Evolutionary conservation across 2,329 filamentous ascomycete species (phyloP), one percentile per base, ranked within the genome.

Genomic region (Calonectria crousiana): DNA sequence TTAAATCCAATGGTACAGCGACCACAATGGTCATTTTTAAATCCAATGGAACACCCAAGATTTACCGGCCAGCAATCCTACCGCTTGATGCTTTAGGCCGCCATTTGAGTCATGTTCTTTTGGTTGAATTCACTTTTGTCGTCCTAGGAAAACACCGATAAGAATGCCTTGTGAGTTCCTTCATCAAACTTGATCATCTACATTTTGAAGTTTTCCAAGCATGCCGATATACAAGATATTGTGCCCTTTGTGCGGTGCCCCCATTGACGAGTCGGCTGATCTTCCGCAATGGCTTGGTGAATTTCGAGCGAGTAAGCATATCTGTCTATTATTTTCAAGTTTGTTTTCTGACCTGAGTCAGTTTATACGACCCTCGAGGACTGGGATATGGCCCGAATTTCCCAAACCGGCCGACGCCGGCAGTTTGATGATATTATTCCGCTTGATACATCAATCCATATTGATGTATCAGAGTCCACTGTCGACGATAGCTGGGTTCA

Each of bases 261-360:
- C 56, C 2, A 69, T 73, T 49, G 66, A 69, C 30, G 66, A 58
- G 18, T 56, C 47, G 13, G 23, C 51, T 23, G 26, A 67, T 60
- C 47, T 69, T 28, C 56, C 67, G 11, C 38, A 67, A 64, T 75
- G 65, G 70, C 52, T 72, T 47, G 20, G 70, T 49, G 20, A 65
- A 23, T 72, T 53, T 30, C 41, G 70, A 65, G 70, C 56, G 11
- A 28, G 70, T 69, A 34, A 68, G 53, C 52, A n/a, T 56, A 34
- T 56, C 28, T 34, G 6, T 56, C 52, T 34, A 34, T 34, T 34
- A 30, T 34, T 34, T 56, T 56, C n/a, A 56, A 20, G 28, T 56
- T 32, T 56, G 28, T 56, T 30, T 20, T 56, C 52, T 56, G 52
- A 56, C 52, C 34, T 32, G 52, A 56, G 52, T 60, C 23, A 69